Percentiles rank a stretch among this genome's conserved stretches.
Conservation (phyloP, 192 early-diverging fungal genomes). For the Physocladia obscura region DNA sequence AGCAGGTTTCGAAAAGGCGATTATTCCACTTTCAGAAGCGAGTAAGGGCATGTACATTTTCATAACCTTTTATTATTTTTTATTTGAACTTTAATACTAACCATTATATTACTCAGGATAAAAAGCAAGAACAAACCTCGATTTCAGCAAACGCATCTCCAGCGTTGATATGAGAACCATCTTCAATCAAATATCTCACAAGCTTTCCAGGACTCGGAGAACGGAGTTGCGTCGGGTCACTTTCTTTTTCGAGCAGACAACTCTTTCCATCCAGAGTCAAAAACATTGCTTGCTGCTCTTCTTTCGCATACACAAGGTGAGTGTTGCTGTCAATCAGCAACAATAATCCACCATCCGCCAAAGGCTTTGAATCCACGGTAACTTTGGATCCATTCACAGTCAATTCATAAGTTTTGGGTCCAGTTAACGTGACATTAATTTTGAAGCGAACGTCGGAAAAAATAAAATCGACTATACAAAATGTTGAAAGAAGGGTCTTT, state of each 20-base stretch:
- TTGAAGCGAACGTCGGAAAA: slow-evolving; percentile 89
- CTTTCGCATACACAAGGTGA: slow-evolving; percentile 87
- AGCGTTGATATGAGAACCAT: slow-evolving; percentile 83
- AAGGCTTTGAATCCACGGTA: slow-evolving; percentile 77
- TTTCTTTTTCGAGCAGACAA: slow-evolving; percentile 91
- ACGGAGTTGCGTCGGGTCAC: slow-evolving; percentile 93
- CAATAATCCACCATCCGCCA: slow-evolving; percentile 91
- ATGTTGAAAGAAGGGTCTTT: slow-evolving; percentile 70
- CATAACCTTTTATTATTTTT: too few species aligned
- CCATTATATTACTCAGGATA: neutral
- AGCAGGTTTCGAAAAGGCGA: slow-evolving; percentile 85
- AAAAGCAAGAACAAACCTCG: slow-evolving; percentile 59
- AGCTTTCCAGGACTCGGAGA: slow-evolving; percentile 96
- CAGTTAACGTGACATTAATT: slow-evolving; percentile 77
- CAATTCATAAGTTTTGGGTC: slow-evolving; percentile 77
- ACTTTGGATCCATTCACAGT: slow-evolving; percentile 80
- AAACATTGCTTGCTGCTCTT: slow-evolving; percentile 85
- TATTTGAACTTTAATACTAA: neutral
- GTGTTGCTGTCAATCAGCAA: slow-evolving; percentile 87
- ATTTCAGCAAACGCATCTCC: slow-evolving; percentile 97
- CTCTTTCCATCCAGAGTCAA: slow-evolving; percentile 90
- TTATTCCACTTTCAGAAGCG: slow-evolving; percentile 84
- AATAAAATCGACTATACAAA: slow-evolving; percentile 85
- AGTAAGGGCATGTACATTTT: slow-evolving; percentile 99
- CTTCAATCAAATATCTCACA: slow-evolving; percentile 88